Conservation (phyloP, 2,329 filamentous ascomycete genomes). For the Penicillium palitans region DNA sequence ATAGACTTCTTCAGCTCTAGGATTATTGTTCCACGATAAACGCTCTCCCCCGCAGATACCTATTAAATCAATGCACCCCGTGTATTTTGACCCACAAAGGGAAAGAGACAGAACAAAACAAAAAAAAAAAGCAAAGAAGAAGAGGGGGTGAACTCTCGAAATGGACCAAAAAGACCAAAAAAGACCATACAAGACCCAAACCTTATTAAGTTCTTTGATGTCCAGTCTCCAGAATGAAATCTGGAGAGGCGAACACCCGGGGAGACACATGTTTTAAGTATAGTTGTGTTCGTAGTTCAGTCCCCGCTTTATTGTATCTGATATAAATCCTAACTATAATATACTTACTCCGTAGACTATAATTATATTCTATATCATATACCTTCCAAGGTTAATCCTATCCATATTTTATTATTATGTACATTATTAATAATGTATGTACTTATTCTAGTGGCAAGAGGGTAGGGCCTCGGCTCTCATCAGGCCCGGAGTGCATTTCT, state of each 20-base stretch:
- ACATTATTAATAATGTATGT: no score
- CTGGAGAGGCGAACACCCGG: constrained; percentile 2
- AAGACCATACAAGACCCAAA: background rate
- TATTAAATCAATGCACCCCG: background rate
- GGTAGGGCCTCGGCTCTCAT: constrained; percentile 8
- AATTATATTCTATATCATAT: background rate
- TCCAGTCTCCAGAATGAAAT: background rate
- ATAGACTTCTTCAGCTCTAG: background rate
- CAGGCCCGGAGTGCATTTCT: background rate
- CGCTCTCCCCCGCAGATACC: background rate
- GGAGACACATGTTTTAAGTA: background rate
- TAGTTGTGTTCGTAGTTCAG: background rate
- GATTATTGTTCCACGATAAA: background rate
- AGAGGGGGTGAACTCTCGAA: background rate
- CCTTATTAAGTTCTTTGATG: background rate
- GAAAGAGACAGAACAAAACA: background rate
- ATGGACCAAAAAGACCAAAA: background rate
- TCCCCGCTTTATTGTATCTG: constrained; percentile 1
- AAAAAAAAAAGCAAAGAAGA: background rate
- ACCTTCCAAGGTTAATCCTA: no score
- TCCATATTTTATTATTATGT: no score
- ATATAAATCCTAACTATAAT: background rate
- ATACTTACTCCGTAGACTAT: background rate
- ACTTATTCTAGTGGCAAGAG: background rate
- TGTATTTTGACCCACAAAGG: background rate